Conservation (phyloP, 352 stramenopile genomes). For the Pythium dissimile region DNA sequence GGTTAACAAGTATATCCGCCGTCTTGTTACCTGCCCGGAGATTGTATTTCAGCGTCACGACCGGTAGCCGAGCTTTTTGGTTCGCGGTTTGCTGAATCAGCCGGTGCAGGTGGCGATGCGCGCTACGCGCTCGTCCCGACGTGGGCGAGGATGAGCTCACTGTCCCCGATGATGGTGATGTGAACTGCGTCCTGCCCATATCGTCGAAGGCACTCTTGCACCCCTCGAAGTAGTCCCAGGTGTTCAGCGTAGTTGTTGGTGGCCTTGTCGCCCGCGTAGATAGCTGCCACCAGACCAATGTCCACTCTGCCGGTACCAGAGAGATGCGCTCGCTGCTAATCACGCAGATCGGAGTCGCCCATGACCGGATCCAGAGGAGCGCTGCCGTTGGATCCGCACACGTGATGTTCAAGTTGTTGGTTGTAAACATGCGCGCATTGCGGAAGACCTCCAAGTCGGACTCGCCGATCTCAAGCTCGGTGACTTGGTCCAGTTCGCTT, state of each 20-base stretch:
- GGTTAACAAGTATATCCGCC: not conserved
- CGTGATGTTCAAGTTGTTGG: no score
- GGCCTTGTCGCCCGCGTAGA: not conserved
- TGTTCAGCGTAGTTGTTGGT: constrained; percentile 13
- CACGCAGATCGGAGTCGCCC: no score
- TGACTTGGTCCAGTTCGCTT: no score
- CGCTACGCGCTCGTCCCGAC: not conserved
- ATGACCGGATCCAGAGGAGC: no score
- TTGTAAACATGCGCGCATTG: no score
- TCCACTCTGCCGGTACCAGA: no score
- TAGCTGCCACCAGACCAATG: not conserved
- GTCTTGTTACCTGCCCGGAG: not conserved
- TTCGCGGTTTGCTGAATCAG: not conserved
- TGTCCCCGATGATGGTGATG: constrained; percentile 4
- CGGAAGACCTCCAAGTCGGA: no score
- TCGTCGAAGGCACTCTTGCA: not conserved
- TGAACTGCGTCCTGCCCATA: not conserved
- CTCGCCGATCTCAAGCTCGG: no score
- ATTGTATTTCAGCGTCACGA: not conserved
- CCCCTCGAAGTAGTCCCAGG: not conserved
- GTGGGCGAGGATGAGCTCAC: not conserved
- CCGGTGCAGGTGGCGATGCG: not conserved
- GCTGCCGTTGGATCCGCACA: no score
- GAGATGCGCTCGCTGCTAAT: no score
- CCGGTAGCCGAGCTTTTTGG: not conserved